Base-by-base conservation (phyloP, 208 protist genomes). In the Crithidia mellificae region DNA sequence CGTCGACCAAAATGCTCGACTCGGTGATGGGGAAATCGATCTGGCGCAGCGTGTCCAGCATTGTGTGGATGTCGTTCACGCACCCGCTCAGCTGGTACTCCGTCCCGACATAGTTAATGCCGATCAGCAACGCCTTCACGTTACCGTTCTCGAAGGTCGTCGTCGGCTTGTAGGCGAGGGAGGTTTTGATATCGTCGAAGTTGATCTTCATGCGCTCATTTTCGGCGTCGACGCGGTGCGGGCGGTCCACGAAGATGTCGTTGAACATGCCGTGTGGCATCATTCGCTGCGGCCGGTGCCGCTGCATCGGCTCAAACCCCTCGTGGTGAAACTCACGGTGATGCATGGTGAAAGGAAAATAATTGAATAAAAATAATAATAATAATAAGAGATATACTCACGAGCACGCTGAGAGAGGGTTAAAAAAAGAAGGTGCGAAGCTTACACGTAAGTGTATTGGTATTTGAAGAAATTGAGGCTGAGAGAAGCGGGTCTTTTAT, bases 41-140 rank as follows among this genome's bases (percentile, higher is more conserved):
- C 19, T 77, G 62, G 54, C 93, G 83, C 36, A 97, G 72, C 25
- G 89, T 91, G 8, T 64, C 72, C 30, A 94, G 55, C 87, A 96
- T 95, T 53, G 81, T 72, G 59, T 77, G 67, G 2, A 92, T 82
- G 63, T 97, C 93, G 72, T 97, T 96, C 15, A 96, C 81, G 56
- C 93, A 97, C 29, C 90, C 93, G 36, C 68, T 79, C 34, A 97
- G 80, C 63, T 87, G 53, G 29, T 72, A 74, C 32, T 61, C 2
- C 15, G 72, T 87, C 9, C 90, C 93, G 9, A 58, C 85, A 80
- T 96, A 97, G 73, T 97, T 96, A 62, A 96, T 96, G 30, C 93
- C 93, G 62, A 97, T 96, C 49, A 97, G 83, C 19, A 97, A 72
- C 6, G 90, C 88, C 52, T 91, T 88, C 19, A 95, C 92, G 22